A percentile compares a stretch with the other conserved stretches of the same genome.
Conservation (phyloP, 2,329 filamentous ascomycete species). For the Sarocladium brachiariae region DNA sequence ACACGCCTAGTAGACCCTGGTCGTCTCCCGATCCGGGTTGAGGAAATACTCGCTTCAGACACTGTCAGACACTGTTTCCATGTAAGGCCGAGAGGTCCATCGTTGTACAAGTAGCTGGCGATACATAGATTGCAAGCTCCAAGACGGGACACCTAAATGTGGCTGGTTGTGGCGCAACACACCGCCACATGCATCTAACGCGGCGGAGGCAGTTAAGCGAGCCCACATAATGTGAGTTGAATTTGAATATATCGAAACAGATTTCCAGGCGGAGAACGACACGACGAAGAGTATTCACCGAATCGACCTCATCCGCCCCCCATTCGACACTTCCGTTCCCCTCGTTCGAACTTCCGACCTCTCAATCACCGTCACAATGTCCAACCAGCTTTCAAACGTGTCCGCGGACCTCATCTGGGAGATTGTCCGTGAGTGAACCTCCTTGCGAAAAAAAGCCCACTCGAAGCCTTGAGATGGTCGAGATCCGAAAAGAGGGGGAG, state of each 20-base stretch:
- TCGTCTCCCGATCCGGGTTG: too few relatives aligned
- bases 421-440: conserved; percentile 73
- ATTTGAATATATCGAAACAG: conserved; percentile 13
- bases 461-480: conserved; percentile 1
- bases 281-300: conserved; percentile 3
- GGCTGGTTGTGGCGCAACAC: neutral
- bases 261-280: conserved; percentile 18
- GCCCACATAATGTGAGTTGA: conserved; percentile 32
- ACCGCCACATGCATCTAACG: conserved; percentile 8
- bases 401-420: conserved; percentile 93
- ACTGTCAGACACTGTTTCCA: too few relatives aligned
- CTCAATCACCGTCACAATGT: conserved; percentile 39
- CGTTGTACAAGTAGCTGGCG: too few relatives aligned
- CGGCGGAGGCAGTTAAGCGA: conserved; percentile 25
- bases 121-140: too few relatives aligned
- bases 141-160: too few relatives aligned
- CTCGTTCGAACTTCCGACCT: neutral
- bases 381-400: conserved; percentile 59
- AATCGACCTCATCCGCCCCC: neutral
- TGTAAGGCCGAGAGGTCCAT: too few relatives aligned
- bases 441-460: conserved; percentile 1
- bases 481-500: neutral
- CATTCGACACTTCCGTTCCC: neutral
- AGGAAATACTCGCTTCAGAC: too few relatives aligned
- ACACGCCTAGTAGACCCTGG: too few relatives aligned